phyloP scores from a whole-genome alignment of 2,329 filamentous ascomycete species.

The Fusarium citri region DNA sequence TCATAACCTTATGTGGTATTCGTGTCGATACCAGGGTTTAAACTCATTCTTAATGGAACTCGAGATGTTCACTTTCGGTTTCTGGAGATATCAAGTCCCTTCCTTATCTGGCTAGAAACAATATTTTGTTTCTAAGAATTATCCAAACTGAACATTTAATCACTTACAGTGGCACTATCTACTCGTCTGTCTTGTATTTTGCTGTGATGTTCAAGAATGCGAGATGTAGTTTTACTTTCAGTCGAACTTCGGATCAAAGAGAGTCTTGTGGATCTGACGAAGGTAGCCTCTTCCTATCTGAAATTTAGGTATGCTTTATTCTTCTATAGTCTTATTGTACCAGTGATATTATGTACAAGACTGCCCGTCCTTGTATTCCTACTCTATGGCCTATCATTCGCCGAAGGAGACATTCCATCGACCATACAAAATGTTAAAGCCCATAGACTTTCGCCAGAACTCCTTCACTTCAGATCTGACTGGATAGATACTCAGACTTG shows the following conservation, averaged over 20 bases:
- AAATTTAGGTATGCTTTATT: neutral
- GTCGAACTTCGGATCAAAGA: neutral
- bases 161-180: neutral
- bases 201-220: neutral
- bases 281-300: neutral
- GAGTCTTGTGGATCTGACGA: neutral
- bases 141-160: neutral
- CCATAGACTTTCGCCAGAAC: neutral
- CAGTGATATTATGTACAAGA: neutral
- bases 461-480: neutral
- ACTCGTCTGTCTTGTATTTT: no score
- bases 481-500: fast-evolving
- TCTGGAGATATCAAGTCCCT: neutral
- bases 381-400: neutral
- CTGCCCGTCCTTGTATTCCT: neutral
- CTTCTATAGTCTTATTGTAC: neutral
- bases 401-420: neutral
- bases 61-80: neutral
- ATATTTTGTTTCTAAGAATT: neutral
- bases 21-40: neutral
- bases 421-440: neutral
- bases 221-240: neutral
- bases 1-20: neutral
- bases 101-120: neutral
- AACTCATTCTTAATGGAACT: neutral